phyloP scores from a whole-genome alignment of 2,329 filamentous ascomycete species.

The Uncinocarpus reesii region DNA sequence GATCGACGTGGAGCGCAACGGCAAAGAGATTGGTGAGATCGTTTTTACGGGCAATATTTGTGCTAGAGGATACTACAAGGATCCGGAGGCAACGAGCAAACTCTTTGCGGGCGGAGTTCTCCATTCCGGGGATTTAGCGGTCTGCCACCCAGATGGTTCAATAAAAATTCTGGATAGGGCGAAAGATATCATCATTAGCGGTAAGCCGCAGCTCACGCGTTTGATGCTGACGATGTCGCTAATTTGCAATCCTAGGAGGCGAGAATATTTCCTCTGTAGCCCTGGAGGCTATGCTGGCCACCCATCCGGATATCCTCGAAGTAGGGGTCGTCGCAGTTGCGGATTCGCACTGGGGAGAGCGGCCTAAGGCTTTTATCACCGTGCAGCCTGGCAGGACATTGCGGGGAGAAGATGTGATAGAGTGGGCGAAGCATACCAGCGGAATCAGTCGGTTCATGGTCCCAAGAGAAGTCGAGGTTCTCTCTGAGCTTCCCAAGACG shows the following conservation, averaged over 20 bases:
- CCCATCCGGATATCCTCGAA: conserved; percentile 82
- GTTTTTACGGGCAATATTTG: conserved; percentile 89
- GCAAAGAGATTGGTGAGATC: conserved; percentile 70
- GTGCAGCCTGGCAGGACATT: conserved; percentile 56
- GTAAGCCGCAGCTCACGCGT: conserved; percentile 38
- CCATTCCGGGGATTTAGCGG: conserved; percentile 85
- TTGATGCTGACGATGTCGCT: neutral
- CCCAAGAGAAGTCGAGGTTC: conserved; percentile 60
- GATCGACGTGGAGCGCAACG: conserved; percentile 57
- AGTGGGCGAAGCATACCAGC: conserved; percentile 74
- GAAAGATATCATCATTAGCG: conserved; percentile 97
- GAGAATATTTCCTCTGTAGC: conserved; percentile 96
- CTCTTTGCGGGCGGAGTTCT: conserved; percentile 77
- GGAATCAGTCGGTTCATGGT: conserved; percentile 87
- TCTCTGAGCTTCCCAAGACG: conserved; percentile 88
- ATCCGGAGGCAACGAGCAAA: conserved; percentile 72
- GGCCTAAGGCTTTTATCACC: conserved; percentile 90
- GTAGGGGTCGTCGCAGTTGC: conserved; percentile 79
- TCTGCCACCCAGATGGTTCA: conserved; percentile 83
- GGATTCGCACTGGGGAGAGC: conserved; percentile 87
- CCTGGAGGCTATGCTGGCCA: conserved; percentile 76
- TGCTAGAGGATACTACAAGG: conserved; percentile 83
- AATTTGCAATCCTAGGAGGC: conserved; percentile 49
- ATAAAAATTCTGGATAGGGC: conserved; percentile 86
- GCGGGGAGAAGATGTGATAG: conserved; percentile 59